Evolutionary conservation across 768 basidiomycete species (phyloP).

Genomic region (Stropharia rugosoannulata): DNA sequence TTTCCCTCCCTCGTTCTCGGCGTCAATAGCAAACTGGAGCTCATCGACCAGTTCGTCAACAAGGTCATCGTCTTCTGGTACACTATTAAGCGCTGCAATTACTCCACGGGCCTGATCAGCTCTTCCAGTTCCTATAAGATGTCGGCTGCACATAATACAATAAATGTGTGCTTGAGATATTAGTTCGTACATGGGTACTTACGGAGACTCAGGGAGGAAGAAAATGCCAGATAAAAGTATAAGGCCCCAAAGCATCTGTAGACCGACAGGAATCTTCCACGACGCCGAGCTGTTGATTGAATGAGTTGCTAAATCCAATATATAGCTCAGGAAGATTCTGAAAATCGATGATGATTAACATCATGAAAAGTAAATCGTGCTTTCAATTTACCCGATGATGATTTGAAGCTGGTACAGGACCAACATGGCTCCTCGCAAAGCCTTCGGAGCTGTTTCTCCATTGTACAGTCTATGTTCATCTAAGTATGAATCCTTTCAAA

Average conservation of each 20-base stretch:
- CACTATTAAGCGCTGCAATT: conserved; percentile 65
- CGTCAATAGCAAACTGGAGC: conserved; percentile 60
- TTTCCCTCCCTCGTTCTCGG: conserved; percentile 80
- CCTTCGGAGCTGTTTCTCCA: conserved; percentile 77
- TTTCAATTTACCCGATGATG: conserved; percentile 55
- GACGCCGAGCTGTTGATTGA: conserved; percentile 54
- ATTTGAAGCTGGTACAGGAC: conserved; percentile 80
- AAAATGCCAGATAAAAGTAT: conserved; percentile 68
- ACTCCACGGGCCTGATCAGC: conserved; percentile 56
- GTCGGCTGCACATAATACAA: conserved; percentile 46
- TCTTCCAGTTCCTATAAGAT: conserved; percentile 60
- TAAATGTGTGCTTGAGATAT: not conserved
- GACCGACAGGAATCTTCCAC: conserved; percentile 74
- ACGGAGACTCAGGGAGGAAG: conserved; percentile 81
- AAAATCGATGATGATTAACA: not conserved
- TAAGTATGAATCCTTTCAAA: conserved; percentile 12
- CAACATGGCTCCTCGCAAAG: conserved; percentile 66
- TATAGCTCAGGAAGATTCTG: conserved; percentile 73
- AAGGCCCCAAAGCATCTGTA: conserved; percentile 71
- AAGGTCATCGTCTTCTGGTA: conserved; percentile 55
- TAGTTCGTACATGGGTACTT: conserved; percentile 22
- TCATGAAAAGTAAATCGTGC: not conserved
- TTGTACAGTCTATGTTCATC: conserved; percentile 57
- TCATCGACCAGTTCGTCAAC: conserved; percentile 64
- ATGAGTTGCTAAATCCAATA: conserved; percentile 70